Evolutionary conservation across 768 basidiomycete species (phyloP).

Genomic region (Rhizopogon sp.): DNA sequence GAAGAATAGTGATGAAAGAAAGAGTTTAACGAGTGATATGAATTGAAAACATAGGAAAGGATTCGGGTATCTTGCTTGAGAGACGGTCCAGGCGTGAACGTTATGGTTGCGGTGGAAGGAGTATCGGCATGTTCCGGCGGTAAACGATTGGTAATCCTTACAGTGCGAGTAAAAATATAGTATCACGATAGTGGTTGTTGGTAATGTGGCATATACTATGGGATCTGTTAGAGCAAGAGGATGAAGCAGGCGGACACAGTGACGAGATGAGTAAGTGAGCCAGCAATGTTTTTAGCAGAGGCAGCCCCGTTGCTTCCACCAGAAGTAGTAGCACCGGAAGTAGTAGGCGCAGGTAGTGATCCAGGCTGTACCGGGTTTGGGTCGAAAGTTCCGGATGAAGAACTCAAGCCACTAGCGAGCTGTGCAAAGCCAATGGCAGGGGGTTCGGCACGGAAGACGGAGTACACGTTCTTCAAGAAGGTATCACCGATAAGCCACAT

Average conservation of each 20-base stretch:
- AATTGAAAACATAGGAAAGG: too few species aligned
- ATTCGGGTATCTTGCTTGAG: too few species aligned
- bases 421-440: slow-evolving; percentile 25
- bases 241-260: slow-evolving; percentile 9
- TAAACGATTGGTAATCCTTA: too few species aligned
- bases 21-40: too few species aligned
- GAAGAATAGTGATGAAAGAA: too few species aligned
- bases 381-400: not conserved
- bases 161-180: not conserved
- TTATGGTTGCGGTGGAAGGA: too few species aligned
- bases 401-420: slow-evolving; percentile 14
- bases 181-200: not conserved
- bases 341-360: slow-evolving; percentile 1
- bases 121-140: too few species aligned
- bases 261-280: slow-evolving; percentile 7
- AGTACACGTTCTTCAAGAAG: slow-evolving; percentile 45
- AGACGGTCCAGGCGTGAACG: too few species aligned
- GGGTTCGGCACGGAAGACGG: slow-evolving; percentile 22
- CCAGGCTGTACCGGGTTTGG: not conserved
- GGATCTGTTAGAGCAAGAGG: slow-evolving; percentile 2
- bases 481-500: slow-evolving; percentile 74
- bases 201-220: not conserved
- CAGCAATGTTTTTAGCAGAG: slow-evolving; percentile 7
- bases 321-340: slow-evolving; percentile 6
- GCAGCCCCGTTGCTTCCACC: slow-evolving; percentile 1